Conservation (phyloP, 2,329 filamentous ascomycete genomes). For the Neophaeococcomyces aloes region DNA sequence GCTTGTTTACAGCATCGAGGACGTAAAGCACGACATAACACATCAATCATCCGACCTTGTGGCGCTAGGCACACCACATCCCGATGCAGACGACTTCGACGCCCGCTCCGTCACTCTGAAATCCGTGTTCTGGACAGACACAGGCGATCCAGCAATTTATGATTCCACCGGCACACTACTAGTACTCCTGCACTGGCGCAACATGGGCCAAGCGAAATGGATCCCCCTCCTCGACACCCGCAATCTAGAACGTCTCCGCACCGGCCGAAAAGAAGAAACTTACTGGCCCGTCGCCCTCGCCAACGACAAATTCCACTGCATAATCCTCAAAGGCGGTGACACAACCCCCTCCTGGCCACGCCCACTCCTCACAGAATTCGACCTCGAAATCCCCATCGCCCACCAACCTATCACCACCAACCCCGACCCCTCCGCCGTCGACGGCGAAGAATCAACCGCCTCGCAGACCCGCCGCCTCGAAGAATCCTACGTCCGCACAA, state of each 20-base stretch:
- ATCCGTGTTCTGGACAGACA: conserved; percentile 83
- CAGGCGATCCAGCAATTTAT: conserved; percentile 93
- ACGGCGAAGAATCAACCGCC: conserved; percentile 21
- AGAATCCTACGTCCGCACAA: conserved; percentile 68
- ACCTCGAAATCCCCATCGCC: conserved; percentile 73
- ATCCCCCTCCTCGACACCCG: conserved; percentile 85
- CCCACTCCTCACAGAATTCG: conserved; percentile 83
- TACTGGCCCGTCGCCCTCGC: conserved; percentile 97
- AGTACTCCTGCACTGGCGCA: conserved; percentile 83
- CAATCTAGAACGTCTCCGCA: conserved; percentile 67
- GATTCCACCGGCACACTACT: conserved; percentile 84
- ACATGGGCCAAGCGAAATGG: conserved; percentile 75
- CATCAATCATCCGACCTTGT: conserved; percentile 90
- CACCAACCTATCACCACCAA: conserved; percentile 34
- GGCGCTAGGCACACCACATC: conserved; percentile 49
- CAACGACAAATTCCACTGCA: conserved; percentile 88
- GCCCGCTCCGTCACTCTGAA: conserved; percentile 57
- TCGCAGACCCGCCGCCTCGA: conserved; percentile 50
- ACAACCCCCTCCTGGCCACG: conserved; percentile 86
- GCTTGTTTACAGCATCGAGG: conserved; percentile 84
- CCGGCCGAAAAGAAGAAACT: conserved; percentile 73
- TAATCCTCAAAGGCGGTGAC: conserved; percentile 94
- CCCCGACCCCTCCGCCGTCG: conserved; percentile 16
- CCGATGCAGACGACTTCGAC: conserved; percentile 12
- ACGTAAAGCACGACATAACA: conserved; percentile 86